phyloP scores from a whole-genome alignment of 2,329 filamentous ascomycete genomes.

The Xylaria sp. region DNA sequence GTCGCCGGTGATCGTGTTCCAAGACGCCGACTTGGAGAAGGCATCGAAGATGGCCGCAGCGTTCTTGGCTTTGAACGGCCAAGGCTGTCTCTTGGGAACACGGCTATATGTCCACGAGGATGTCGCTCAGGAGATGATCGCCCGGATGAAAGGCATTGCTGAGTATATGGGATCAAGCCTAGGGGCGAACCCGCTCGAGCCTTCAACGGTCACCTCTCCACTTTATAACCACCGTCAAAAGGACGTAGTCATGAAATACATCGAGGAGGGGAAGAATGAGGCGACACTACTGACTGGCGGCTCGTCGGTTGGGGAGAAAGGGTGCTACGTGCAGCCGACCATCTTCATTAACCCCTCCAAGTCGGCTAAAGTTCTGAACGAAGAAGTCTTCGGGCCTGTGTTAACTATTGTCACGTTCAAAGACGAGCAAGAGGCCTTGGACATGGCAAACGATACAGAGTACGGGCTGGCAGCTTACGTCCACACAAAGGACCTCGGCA shows the following conservation, averaged over 20 bases:
- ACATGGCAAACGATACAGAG: conserved; percentile 65
- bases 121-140: conserved; percentile 67
- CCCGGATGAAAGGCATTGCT: conserved; percentile 63
- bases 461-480: conserved; percentile 67
- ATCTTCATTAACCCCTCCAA: conserved; percentile 59
- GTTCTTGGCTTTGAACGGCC: conserved; percentile 36
- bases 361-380: conserved; percentile 62
- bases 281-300: conserved; percentile 44
- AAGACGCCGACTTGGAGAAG: conserved; percentile 72
- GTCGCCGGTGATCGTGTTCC: conserved; percentile 71
- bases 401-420: conserved; percentile 68
- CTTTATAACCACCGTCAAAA: conserved; percentile 63
- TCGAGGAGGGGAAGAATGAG: conserved; percentile 57
- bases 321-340: conserved; percentile 57
- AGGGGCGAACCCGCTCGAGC: conserved; percentile 51
- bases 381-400: conserved; percentile 74
- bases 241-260: conserved; percentile 58
- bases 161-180: conserved; percentile 52
- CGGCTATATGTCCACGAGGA: conserved; percentile 67
- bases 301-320: conserved; percentile 39
- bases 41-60: conserved; percentile 63
- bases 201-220: conserved; percentile 56
- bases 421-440: conserved; percentile 65
- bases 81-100: conserved; percentile 61
- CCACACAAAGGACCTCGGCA: conserved; percentile 63